Evolutionary conservation across 257 asterid genomes (phyloP), one percentile per base, ranked within the genome.

Genomic region (Jaltomata sinuosa): DNA sequence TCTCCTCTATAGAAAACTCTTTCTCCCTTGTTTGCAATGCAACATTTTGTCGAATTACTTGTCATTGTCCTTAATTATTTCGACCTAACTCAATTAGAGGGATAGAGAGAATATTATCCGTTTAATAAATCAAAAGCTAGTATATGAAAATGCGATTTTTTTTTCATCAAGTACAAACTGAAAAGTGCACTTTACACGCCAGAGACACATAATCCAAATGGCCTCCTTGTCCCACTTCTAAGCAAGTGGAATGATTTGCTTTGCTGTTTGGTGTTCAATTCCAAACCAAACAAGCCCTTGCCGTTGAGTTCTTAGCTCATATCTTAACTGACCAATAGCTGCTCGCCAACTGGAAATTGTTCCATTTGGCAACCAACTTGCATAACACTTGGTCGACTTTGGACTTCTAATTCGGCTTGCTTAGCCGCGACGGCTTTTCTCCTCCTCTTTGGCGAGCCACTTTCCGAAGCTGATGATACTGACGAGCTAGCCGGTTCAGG

Each of bases 401-500:
- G 92, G 5, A 91, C 92, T 82, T 92, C 93, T 85, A 69, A 82
- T 87, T 92, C 94, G 85, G 94, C 93, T 87, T n/a, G 87, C 83
- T 92, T 89, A 65, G 87, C 88, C 87, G 65, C 88, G 1, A 6
- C 83, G 3, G 5, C 87, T 78, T 84, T 91, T 84, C 85, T 89
- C 87, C 87, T 84, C 83, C 92, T 72, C 93, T 94, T 93, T 0
- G 94, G 91, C 53, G 95, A 93, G 84, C 97, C 90, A 68, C 85
- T 87, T 16, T 87, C 93, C 4, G 90, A 89, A 34, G 91, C 89
- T 61, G 92, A 85, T 19, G 93, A 87, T 8, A 84, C 72, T 0
- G 89, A 45, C 1, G 94, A 89, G 2, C 71, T 82, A 22, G 90
- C 82, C 53, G 91, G 90, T 91, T 94, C 95, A 0, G 97, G 88